Evolutionary conservation across 208 protist genomes (phyloP), one percentile per base, ranked within the genome.

Genomic region (Leishmania aethiopica): DNA sequence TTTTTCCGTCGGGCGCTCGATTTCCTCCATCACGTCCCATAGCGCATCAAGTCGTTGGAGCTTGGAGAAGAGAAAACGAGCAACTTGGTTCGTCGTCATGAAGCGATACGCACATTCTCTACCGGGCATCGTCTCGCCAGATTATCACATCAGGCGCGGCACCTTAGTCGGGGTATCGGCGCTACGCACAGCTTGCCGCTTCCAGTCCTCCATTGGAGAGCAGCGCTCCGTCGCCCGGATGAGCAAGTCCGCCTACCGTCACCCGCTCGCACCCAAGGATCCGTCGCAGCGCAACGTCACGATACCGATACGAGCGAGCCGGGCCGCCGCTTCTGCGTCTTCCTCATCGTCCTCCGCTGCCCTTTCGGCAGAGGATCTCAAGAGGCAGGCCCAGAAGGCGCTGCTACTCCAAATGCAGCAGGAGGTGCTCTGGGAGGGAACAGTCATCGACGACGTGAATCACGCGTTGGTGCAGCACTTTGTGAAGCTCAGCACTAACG

Each of bases 361-460:
- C 4, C 69, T 92, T 15, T 85, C 92, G 1, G 88, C 95, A 11
- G 92, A 96, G 80, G 77, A 90, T 0, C 64, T 95, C 49, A 90
- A 96, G 85, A 92, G 89, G 71, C 78, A 84, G 42, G 95, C 93
- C 37, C 92, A 96, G 78, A 88, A 85, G 57, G 92, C 92, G 2
- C 87, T 96, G 15, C 83, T 96, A 5, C 80, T 89, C 2, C 91
- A 95, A 53, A 75, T 96, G 84, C 93, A 96, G 79, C 88, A 96
- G 75, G 91, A 96, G 57, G 88, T 98, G 7, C 90, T 98, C 42
- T 98, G 95, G 93, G 92, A 95, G 70, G 93, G 93, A 51, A 95
- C 91, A 4, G 92, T 98, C 6, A 90, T 98, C 53, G 85, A 93
- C 80, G 86, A 94, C 76, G 73, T 86, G n/a, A 79, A 88, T 75